Percentiles rank a stretch among this genome's conserved stretches.
Evolutionary conservation across 148 eudicot species (phyloP).

Genomic region (Rhododendron kiyosumense): DNA sequence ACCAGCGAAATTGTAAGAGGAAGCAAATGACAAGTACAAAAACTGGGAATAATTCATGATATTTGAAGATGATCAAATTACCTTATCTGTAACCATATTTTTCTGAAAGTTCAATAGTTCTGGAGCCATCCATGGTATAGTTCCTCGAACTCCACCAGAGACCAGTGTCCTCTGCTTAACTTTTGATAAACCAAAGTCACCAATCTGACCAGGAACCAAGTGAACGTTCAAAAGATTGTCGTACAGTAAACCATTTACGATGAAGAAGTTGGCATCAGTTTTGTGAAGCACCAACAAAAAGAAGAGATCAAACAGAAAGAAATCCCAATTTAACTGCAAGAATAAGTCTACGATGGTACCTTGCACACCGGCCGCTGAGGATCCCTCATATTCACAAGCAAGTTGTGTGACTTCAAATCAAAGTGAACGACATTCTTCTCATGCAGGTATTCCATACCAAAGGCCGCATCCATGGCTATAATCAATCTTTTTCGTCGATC

Average conservation of each 20-base stretch:
- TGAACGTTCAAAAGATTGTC: neutral
- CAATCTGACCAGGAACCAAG: constrained; percentile 25
- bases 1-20: neutral
- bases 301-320: neutral
- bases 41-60: neutral
- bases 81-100: constrained; percentile 40
- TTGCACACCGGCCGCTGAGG: constrained; percentile 41
- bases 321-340: neutral
- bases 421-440: constrained; percentile 47
- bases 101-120: constrained; percentile 26
- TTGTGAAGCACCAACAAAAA: neutral
- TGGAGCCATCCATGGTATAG: constrained; percentile 59
- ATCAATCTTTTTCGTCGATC: constrained; percentile 44
- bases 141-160: constrained; percentile 46
- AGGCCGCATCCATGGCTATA: constrained; percentile 48
- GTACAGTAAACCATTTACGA: neutral
- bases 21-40: neutral
- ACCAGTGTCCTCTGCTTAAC: constrained; percentile 34
- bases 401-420: constrained; percentile 43
- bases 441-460: constrained; percentile 57
- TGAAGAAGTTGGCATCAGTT: neutral
- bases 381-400: constrained; percentile 42
- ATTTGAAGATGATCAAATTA: neutral
- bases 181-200: constrained; percentile 45
- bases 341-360: constrained; percentile 15